phyloP scores from a whole-genome alignment of 2,329 filamentous ascomycete genomes.

The Fusarium mundagurra region DNA sequence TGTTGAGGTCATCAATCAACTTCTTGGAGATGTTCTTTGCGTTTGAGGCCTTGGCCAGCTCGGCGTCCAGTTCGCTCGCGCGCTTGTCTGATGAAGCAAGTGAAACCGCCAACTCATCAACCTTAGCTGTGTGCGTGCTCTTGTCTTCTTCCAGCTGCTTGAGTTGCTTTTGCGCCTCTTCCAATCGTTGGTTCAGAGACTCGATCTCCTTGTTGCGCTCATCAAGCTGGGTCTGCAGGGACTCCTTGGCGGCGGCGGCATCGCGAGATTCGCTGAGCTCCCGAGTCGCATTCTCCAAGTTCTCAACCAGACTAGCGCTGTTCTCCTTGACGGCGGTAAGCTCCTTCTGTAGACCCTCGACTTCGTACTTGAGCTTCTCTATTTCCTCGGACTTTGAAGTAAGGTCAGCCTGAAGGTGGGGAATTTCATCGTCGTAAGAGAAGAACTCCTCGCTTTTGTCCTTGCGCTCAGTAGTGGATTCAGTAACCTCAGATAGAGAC shows the following conservation, averaged over 20 bases:
- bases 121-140: constrained; percentile 44
- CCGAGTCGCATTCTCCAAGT: constrained; percentile 72
- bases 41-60: constrained; percentile 52
- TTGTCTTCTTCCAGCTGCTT: constrained; percentile 54
- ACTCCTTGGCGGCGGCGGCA: constrained; percentile 51
- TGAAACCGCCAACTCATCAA: constrained; percentile 50
- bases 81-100: constrained; percentile 50
- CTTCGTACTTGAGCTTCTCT: constrained; percentile 73
- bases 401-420: constrained; percentile 80
- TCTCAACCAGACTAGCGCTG: constrained; percentile 71
- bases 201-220: constrained; percentile 60
- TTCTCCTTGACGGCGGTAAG: constrained; percentile 77
- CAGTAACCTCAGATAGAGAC: constrained; percentile 40
- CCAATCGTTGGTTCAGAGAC: constrained; percentile 60
- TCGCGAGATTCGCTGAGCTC: constrained; percentile 65
- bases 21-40: constrained; percentile 55
- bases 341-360: constrained; percentile 74
- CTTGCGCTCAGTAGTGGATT: constrained; percentile 36
- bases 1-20: constrained; percentile 50
- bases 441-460: constrained; percentile 78
- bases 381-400: constrained; percentile 77
- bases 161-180: constrained; percentile 56
- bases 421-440: constrained; percentile 89
- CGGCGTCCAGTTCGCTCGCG: constrained; percentile 52
- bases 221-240: constrained; percentile 61